A percentile compares a stretch with the other conserved stretches of the same genome.
These are phyloP conservation scores for Viola odorata DNA, from an alignment of 345 rosid species.

Conservation along the genomic window DNA sequence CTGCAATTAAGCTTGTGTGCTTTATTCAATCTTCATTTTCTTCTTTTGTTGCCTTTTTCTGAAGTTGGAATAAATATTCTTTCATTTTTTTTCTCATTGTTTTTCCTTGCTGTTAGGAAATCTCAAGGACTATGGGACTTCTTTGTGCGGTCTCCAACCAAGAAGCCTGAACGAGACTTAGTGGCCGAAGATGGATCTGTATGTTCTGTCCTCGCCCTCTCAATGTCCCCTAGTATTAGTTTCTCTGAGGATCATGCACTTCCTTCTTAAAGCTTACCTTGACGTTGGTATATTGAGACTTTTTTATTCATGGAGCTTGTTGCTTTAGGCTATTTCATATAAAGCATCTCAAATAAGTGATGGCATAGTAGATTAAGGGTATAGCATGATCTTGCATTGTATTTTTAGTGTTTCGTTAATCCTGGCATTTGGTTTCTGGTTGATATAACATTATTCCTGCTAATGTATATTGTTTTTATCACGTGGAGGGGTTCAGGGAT, in stretches of 20 bases:
- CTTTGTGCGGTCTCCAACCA: conserved; percentile 33
- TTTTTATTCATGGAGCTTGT: not conserved
- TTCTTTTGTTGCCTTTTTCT: conserved; percentile 11
- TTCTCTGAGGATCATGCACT: conserved; percentile 1
- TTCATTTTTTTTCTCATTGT: not conserved
- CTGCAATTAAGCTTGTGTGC: conserved; percentile 8
- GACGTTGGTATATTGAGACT: too few species aligned
- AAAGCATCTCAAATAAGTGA: not conserved
- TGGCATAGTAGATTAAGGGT: not conserved
- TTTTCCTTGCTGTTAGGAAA: conserved; percentile 26
- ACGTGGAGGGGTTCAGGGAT: too few species aligned
- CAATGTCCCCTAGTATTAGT: conserved; percentile 12
- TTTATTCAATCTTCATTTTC: conserved; percentile 8
- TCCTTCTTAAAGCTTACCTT: not conserved
- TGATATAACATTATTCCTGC: not conserved
- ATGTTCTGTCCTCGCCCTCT: conserved; percentile 17
- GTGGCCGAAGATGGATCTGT: conserved; percentile 30
- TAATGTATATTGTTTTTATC: not conserved
- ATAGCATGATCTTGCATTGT: not conserved
- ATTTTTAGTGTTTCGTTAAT: not conserved
- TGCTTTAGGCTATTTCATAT: conserved; percentile 1
- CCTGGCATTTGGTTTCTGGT: not conserved
- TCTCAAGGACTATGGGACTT: conserved; percentile 61
- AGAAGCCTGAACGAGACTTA: conserved; percentile 35
- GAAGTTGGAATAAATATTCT: not conserved